A percentile compares a stretch with the other conserved stretches of the same genome.
These are phyloP conservation scores for Glycine tomentella DNA, from an alignment of 306 rosid genomes.

Conservation along the genomic window DNA sequence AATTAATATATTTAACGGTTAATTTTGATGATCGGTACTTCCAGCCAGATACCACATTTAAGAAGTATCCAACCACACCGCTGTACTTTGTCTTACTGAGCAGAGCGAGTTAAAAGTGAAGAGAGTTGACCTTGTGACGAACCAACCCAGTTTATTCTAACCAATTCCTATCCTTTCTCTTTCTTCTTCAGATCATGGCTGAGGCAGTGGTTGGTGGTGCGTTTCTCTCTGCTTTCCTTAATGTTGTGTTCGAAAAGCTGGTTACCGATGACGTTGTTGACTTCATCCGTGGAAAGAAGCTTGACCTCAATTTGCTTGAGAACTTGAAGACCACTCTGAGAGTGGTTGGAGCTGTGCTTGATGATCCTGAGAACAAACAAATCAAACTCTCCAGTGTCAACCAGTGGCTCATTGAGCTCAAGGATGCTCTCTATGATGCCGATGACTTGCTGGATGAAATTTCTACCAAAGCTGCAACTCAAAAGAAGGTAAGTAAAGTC, in stretches of 20 bases:
- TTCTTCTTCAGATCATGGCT: background rate
- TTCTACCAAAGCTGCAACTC: background rate
- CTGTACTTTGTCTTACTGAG: background rate
- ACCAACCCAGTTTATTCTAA: background rate
- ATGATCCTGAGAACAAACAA: background rate
- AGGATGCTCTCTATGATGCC: background rate
- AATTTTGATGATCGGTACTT: background rate
- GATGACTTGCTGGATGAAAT: slow-evolving; percentile 2
- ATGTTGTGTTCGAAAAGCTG: background rate
- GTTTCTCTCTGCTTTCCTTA: background rate
- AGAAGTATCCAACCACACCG: too few relatives aligned
- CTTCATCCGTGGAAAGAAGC: background rate
- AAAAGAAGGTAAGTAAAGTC: background rate
- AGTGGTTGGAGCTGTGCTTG: background rate
- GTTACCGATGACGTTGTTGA: background rate
- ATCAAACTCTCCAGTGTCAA: background rate
- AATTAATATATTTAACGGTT: background rate
- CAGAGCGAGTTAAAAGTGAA: background rate
- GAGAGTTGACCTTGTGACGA: background rate
- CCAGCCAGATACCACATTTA: too few relatives aligned
- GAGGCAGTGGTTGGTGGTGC: background rate
- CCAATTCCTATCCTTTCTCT: background rate
- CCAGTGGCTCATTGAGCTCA: background rate
- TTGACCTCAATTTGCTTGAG: background rate
- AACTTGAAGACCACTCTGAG: background rate